Base-by-base conservation (phyloP, 257 asterid genomes). In the Capsicum baccatum region DNA sequence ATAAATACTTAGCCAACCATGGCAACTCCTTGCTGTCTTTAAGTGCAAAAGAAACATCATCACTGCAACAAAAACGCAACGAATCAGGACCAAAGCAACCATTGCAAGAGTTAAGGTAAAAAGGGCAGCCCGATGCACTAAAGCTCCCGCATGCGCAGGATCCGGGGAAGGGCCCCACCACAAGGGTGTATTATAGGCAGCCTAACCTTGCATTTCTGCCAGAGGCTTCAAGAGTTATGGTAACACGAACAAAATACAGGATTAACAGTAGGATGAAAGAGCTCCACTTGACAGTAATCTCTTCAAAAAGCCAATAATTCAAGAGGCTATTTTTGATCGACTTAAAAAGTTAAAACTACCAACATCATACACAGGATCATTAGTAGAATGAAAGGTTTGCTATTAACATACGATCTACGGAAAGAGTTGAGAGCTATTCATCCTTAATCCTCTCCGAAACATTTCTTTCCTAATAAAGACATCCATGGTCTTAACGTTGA, bases 31-130 rank as follows among this genome's bases (percentile, higher is more conserved):
- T 87, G 92, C 97, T 90, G 84, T 92, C 98, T 86, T 94, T 96
- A 83, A 96, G 93, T 4, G 99, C 99, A 87, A 94, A 94, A 67
- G 92, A 87, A 81, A 96, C 98, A 92, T 96, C 98, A 87, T 96
- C 98, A 86, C 98, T 94, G 95, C 90, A 86, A 42, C 79, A 68
- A 42, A 83, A 12, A 68, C 4, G 9, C 48, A 82, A 54, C 2
- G 21, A 52, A 76, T 76, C 81, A 76, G 62, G 48, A 52, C 17
- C 19, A 50, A 21, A 21, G 21, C 80, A 73, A 74, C 62, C 62
- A 50, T 21, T 74, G 42, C 80, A 73, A 39, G 44, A 39, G 44
- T 39, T 39, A 39, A 3, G 44, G 44, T 39, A 39, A 4, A 26
- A 26, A 26, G 33, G 33, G 33, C 33, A 26, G 33, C 33, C 33